Conservation (phyloP, 495 filamentous ascomycete species). For the Penicillium lagena region DNA sequence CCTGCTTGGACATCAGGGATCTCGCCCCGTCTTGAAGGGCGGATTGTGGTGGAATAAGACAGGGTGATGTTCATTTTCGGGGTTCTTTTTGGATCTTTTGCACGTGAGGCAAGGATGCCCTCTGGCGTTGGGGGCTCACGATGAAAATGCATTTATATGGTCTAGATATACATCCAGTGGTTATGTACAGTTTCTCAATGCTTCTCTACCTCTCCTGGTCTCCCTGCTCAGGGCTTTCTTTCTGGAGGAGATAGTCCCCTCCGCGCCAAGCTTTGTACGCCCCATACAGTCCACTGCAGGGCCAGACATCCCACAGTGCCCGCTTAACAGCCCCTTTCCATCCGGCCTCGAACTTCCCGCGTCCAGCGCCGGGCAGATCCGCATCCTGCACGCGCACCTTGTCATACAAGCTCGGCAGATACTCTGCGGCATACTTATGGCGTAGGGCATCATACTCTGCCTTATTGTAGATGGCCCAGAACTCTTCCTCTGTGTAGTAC, state of each 20-base stretch:
- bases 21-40: constrained; percentile 67
- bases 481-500: constrained; percentile 48
- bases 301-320: constrained; percentile 15
- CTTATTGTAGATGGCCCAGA: constrained; percentile 48
- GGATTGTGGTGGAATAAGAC: constrained; percentile 47
- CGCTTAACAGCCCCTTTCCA: constrained; percentile 11
- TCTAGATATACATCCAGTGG: too few relatives aligned
- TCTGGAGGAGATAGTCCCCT: constrained; percentile 16
- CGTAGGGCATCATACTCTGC: constrained; percentile 42
- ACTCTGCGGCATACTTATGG: constrained; percentile 40
- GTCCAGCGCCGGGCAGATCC: constrained; percentile 7
- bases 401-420: constrained; percentile 45
- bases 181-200: too few relatives aligned
- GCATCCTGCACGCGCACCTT: constrained; percentile 40
- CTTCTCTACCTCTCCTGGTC: too few relatives aligned
- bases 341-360: constrained; percentile 6
- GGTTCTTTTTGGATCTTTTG: background rate
- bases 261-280: constrained; percentile 19
- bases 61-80: background rate
- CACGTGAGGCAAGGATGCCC: background rate
- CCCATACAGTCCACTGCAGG: constrained; percentile 17
- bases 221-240: background rate
- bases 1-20: constrained; percentile 77
- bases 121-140: too few relatives aligned
- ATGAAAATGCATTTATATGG: too few relatives aligned